These are phyloP conservation scores for Pythium rishiriense DNA, from an alignment of 352 stramenopile genomes.

Conservation along the genomic window DNA sequence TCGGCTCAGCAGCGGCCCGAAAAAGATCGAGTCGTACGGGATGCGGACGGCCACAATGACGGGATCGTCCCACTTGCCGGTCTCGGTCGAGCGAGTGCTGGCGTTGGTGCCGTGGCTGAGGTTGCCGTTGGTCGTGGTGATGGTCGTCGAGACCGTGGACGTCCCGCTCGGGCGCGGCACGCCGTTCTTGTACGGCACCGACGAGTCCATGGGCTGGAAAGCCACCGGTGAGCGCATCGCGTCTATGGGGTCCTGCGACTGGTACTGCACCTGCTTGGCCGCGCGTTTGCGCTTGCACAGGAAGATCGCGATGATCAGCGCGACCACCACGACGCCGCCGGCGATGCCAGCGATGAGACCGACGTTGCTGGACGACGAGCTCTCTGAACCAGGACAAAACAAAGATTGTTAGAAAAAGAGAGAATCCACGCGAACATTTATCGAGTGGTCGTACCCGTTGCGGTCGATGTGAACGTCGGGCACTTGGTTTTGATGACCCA, in stretches of 20 bases:
- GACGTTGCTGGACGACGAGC: not conserved
- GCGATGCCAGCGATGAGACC: conserved; percentile 6
- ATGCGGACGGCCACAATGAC: conserved; percentile 4
- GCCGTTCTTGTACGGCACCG: not conserved
- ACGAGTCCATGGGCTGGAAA: not conserved
- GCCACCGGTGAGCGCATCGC: not conserved
- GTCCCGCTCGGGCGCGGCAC: not conserved
- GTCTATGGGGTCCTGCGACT: not conserved
- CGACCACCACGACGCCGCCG: not conserved
- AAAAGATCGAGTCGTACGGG: not conserved
- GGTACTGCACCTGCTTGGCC: not conserved
- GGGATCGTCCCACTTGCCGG: conserved; percentile 10
- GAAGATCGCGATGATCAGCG: not conserved
- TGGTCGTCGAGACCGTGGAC: conserved; percentile 1
- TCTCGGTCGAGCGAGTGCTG: not conserved
- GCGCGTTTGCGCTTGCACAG: conserved; percentile 3
- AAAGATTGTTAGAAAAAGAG: not conserved
- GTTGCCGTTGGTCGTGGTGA: conserved; percentile 3
- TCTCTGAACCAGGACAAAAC: not conserved
- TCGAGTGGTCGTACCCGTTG: not conserved
- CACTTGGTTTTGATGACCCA: conserved; percentile 14
- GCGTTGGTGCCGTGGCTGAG: conserved; percentile 5
- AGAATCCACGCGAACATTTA: no score
- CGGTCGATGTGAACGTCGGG: not conserved
- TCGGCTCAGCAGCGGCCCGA: conserved; percentile 3